These are phyloP conservation scores for Leccinum olivaceoglutinosum DNA, from an alignment of 1,284 basidiomycete genomes.

Conservation along the genomic window DNA sequence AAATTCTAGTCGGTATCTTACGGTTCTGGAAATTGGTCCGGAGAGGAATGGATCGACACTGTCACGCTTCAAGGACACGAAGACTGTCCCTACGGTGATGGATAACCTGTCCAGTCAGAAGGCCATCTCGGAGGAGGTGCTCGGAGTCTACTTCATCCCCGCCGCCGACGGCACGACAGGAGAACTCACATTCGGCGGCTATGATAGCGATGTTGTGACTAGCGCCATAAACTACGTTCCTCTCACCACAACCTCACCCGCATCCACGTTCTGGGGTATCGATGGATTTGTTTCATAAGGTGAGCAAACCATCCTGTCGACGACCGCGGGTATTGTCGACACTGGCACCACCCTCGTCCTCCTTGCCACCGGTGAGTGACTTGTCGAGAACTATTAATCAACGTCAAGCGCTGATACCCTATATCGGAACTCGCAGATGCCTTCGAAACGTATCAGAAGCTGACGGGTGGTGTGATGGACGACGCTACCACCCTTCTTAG, in stretches of 20 bases:
- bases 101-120: constrained; percentile 40
- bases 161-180: constrained; percentile 32
- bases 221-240: constrained; percentile 44
- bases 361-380: constrained; percentile 32
- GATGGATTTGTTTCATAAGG: constrained; percentile 47
- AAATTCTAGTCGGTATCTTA: constrained; percentile 36
- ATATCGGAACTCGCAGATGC: constrained; percentile 34
- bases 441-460: constrained; percentile 42
- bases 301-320: constrained; percentile 31
- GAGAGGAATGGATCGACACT: constrained; percentile 46
- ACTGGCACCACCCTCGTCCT: constrained; percentile 49
- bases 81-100: constrained; percentile 36
- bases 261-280: constrained; percentile 50
- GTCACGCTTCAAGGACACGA: constrained; percentile 34
- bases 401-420: neutral
- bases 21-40: constrained; percentile 47
- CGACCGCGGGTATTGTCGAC: constrained; percentile 49
- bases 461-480: constrained; percentile 51
- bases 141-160: constrained; percentile 50
- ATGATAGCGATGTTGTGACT: constrained; percentile 39
- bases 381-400: constrained; percentile 8
- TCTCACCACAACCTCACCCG: constrained; percentile 46
- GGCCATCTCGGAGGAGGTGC: constrained; percentile 36
- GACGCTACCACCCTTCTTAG: constrained; percentile 37
- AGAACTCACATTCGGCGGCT: constrained; percentile 45